A percentile compares a stretch with the other conserved stretches of the same genome.
These are phyloP conservation scores for Rosa persica DNA, from an alignment of 306 rosid genomes.

Conservation along the genomic window DNA sequence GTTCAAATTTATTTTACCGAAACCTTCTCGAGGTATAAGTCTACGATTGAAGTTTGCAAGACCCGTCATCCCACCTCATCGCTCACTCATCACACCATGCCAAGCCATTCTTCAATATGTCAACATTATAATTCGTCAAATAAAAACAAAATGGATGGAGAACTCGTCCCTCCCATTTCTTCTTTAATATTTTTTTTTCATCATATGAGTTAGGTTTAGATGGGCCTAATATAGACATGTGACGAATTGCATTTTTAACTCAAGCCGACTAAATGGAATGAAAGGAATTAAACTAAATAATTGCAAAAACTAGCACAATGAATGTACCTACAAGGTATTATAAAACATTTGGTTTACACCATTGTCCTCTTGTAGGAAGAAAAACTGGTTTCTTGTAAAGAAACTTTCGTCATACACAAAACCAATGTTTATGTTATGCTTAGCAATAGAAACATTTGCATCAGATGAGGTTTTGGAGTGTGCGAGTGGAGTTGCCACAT, in stretches of 20 bases:
- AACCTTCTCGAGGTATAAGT: neutral
- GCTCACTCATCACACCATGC: neutral
- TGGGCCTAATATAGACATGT: neutral
- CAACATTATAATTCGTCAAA: neutral
- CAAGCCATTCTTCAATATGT: neutral
- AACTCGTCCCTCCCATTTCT: neutral
- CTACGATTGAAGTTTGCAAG: neutral
- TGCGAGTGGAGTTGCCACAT: too few species aligned
- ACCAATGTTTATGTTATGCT: neutral
- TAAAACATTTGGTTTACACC: neutral
- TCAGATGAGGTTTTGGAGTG: too few species aligned
- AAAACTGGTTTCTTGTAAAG: neutral
- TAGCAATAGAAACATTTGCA: too few species aligned
- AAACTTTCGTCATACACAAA: neutral
- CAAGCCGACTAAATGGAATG: conserved; percentile 14
- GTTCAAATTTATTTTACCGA: too few species aligned
- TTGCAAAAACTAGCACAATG: neutral
- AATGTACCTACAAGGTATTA: neutral
- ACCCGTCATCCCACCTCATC: neutral
- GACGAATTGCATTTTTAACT: neutral
- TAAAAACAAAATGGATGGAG: neutral
- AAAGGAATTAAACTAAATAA: neutral
- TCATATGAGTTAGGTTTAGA: neutral
- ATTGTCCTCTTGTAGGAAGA: neutral
- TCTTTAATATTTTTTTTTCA: neutral